Base-by-base conservation (phyloP, 2,329 filamentous ascomycete species). In the Clarireedia hainanense region DNA sequence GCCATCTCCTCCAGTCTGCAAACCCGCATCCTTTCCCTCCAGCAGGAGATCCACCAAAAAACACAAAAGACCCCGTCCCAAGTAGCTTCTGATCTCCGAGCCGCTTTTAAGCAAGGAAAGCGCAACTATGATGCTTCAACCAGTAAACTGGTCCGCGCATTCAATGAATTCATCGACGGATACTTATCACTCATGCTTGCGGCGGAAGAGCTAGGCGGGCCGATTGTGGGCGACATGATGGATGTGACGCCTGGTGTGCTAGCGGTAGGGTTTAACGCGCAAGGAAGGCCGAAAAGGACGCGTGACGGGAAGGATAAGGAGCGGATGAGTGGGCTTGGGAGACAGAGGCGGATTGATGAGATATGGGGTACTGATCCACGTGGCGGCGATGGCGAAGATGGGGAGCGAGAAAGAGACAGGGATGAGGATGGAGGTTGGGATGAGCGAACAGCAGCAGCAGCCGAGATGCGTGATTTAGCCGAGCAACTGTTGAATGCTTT, bases 131-230 rank as follows among this genome's bases (percentile, higher is more conserved):
- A 86, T 56, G 73, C 69, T 51, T 80, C 85, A 61, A 85, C 84
- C 1, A 73, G 75, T 1, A 75, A 73, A 43, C 73, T 94, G 15
- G 79, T 87, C 55, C 79, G 77, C 56, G 76, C 80, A 0, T 76
- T 95, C 55, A 80, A 85, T 60, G 74, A 73, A 15, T 95, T 95
- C 65, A 84, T 92, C 56, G 81, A 88, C 59, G 74, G 81, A 45
- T 79, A 82, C 42, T 76, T 95, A 1, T 86, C 87, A 1, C 72
- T 80, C 3, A 88, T 92, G 82, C 75, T 95, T 45, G 89, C 89
- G 6, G 88, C 88, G 0, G 90, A 95, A 72, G 88, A 91, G 65
- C 76, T 91, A 1, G 90, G 90, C 6, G 89, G 90, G 0, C 89
- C 90, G 0, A 85, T 91, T 10, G 88, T 91, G 0, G 88, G 90